Evolutionary conservation across 176 grass and related monocot genomes (phyloP).

Genomic region (Ananas comosus): DNA sequence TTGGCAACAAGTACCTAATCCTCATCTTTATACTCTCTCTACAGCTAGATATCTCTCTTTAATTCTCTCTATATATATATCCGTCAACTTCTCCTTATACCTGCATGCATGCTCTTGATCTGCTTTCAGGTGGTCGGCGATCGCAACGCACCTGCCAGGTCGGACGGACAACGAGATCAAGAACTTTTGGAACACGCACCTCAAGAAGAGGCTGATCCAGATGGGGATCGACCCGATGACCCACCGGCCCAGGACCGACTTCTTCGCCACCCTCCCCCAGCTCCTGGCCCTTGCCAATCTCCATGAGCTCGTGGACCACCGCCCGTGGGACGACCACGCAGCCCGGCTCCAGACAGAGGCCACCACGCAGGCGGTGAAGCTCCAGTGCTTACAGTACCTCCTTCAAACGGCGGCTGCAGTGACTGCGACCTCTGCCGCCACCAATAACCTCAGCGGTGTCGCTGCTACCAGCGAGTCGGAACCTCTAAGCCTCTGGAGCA

Average conservation of each 20-base stretch:
- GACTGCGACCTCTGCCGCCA: slow-evolving; percentile 12
- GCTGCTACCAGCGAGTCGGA: slow-evolving; percentile 5
- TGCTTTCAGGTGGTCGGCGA: slow-evolving; percentile 58
- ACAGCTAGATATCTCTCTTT: neutral
- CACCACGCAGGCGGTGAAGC: slow-evolving; percentile 34
- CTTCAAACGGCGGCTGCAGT: slow-evolving; percentile 51
- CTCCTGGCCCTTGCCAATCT: slow-evolving; percentile 59
- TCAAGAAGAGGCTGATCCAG: slow-evolving; percentile 81
- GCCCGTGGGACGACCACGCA: slow-evolving; percentile 9
- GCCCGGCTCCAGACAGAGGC: slow-evolving; percentile 11
- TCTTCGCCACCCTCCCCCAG: slow-evolving; percentile 60
- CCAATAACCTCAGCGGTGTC: slow-evolving; percentile 17
- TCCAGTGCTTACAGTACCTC: slow-evolving; percentile 74
- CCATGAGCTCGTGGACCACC: slow-evolving; percentile 30
- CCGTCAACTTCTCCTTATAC: neutral
- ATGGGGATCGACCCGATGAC: slow-evolving; percentile 98
- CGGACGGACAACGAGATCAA: slow-evolving; percentile 89
- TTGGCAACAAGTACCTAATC: slow-evolving; percentile 74
- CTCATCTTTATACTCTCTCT: neutral
- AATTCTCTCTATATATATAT: neutral
- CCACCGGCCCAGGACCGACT: slow-evolving; percentile 70
- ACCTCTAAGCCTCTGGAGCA: slow-evolving; percentile 12
- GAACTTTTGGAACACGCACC: slow-evolving; percentile 95
- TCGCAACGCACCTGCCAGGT: slow-evolving; percentile 61
- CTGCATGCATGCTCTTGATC: slow-evolving; percentile 3